phyloP scores from a whole-genome alignment of 306 rosid genomes.

The Cucurbita argyrosperma region DNA sequence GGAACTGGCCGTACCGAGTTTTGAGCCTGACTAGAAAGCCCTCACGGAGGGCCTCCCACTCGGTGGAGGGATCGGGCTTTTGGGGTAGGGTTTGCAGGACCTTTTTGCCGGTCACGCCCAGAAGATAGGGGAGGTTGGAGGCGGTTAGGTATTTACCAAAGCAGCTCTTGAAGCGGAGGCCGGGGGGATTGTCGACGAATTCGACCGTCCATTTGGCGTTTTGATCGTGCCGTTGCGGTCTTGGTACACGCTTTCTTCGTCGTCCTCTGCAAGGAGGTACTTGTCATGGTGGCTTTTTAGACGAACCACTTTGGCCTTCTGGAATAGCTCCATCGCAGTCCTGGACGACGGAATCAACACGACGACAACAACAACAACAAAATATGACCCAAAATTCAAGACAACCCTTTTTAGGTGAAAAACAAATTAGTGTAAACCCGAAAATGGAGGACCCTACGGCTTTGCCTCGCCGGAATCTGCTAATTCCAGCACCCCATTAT shows the following conservation, averaged over 20 bases:
- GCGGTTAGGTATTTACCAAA: conserved; percentile 72
- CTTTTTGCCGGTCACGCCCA: conserved; percentile 55
- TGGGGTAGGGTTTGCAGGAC: conserved; percentile 51
- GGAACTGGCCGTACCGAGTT: conserved; percentile 55
- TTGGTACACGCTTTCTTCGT: conserved; percentile 51
- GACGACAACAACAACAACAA: not conserved
- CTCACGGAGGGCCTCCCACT: conserved; percentile 81
- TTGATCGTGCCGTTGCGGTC: conserved; percentile 43
- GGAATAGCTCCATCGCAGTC: conserved; percentile 53
- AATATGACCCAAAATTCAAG: not conserved
- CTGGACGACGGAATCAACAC: not conserved
- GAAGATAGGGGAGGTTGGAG: conserved; percentile 48
- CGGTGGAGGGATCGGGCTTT: conserved; percentile 57
- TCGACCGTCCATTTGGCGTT: conserved; percentile 77
- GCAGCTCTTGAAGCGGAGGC: conserved; percentile 50
- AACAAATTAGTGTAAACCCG: not conserved
- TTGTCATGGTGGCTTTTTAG: conserved; percentile 70
- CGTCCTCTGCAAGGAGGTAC: conserved; percentile 55
- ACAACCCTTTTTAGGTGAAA: not conserved
- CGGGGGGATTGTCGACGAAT: conserved; percentile 10
- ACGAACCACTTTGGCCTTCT: conserved; percentile 48
- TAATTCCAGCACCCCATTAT: not conserved
- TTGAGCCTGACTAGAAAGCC: conserved; percentile 53
- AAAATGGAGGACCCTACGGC: not conserved
- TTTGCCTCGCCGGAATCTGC: not conserved